phyloP scores from a whole-genome alignment of 1,284 basidiomycete genomes.

The Waitea zeae region DNA sequence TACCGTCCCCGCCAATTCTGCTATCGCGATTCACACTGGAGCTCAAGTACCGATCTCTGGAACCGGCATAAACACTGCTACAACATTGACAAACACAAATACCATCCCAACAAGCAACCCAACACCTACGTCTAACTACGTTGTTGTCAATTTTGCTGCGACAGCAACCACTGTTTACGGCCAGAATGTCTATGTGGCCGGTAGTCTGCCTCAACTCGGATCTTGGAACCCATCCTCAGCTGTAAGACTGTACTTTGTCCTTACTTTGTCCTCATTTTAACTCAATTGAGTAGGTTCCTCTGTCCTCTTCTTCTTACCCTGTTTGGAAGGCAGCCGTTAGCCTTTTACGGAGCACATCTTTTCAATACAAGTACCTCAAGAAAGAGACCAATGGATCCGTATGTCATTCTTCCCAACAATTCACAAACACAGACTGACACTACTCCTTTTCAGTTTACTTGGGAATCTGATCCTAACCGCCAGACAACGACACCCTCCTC shows the following conservation, averaged over 20 bases:
- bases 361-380: constrained; percentile 45
- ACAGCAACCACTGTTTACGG: constrained; percentile 12
- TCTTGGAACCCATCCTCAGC: constrained; percentile 28
- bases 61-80: constrained; percentile 11
- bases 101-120: neutral
- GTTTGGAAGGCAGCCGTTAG: constrained; percentile 32
- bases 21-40: constrained; percentile 42
- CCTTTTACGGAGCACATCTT: constrained; percentile 27
- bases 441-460: constrained; percentile 14
- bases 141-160: constrained; percentile 31
- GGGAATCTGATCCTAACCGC: constrained; percentile 44
- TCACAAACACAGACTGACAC: neutral
- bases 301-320: constrained; percentile 37
- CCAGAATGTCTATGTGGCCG: constrained; percentile 41
- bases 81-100: constrained; percentile 5
- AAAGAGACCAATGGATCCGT: constrained; percentile 36
- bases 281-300: constrained; percentile 24
- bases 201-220: constrained; percentile 34
- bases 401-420: constrained; percentile 10
- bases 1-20: constrained; percentile 31
- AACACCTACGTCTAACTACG: constrained; percentile 5
- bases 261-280: neutral
- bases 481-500: constrained; percentile 22
- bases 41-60: too few relatives aligned
- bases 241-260: constrained; percentile 15